Conservation (phyloP, 805 yeast genomes). For the Cyberlindnera subsufficiens region DNA sequence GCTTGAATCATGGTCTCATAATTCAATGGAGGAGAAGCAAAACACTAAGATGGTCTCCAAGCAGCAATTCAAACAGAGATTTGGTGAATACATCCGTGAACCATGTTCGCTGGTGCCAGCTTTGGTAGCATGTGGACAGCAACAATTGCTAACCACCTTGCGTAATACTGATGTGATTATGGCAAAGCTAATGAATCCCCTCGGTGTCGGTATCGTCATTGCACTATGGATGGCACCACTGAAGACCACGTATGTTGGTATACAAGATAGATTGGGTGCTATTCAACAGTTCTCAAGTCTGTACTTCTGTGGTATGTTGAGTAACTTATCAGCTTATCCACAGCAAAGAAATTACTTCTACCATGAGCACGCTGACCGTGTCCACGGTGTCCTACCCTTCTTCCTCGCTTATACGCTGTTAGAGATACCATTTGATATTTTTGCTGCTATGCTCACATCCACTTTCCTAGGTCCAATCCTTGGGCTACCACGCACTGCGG, state of each 20-base stretch:
- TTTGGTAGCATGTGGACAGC: constrained; percentile 14
- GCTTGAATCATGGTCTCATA: constrained; percentile 12
- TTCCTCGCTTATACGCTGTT: constrained; percentile 51
- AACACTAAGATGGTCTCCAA: constrained; percentile 3
- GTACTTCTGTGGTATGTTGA: constrained; percentile 77
- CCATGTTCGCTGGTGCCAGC: constrained; percentile 18
- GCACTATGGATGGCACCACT: constrained; percentile 65
- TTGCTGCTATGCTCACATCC: constrained; percentile 54
- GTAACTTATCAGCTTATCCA: constrained; percentile 73
- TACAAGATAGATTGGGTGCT: constrained; percentile 67
- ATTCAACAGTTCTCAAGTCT: constrained; percentile 68
- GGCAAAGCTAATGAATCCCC: constrained; percentile 61
- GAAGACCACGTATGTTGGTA: constrained; percentile 39
- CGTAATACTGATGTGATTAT: constrained; percentile 51
- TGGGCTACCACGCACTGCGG: constrained; percentile 66
- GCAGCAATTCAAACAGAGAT: constrained; percentile 10
- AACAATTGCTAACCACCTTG: constrained; percentile 24
- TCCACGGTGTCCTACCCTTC: constrained; percentile 65
- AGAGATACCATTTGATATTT: constrained; percentile 63
- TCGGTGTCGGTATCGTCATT: constrained; percentile 62
- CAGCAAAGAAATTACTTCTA: constrained; percentile 70
- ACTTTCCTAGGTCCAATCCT: constrained; percentile 60
- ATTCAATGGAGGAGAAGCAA: background rate
- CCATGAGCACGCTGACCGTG: constrained; percentile 71
- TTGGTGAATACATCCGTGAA: constrained; percentile 11